Evolutionary conservation across 1,284 basidiomycete genomes (phyloP), one percentile per base, ranked within the genome.

Genomic region (Apiotrichum brassicae): DNA sequence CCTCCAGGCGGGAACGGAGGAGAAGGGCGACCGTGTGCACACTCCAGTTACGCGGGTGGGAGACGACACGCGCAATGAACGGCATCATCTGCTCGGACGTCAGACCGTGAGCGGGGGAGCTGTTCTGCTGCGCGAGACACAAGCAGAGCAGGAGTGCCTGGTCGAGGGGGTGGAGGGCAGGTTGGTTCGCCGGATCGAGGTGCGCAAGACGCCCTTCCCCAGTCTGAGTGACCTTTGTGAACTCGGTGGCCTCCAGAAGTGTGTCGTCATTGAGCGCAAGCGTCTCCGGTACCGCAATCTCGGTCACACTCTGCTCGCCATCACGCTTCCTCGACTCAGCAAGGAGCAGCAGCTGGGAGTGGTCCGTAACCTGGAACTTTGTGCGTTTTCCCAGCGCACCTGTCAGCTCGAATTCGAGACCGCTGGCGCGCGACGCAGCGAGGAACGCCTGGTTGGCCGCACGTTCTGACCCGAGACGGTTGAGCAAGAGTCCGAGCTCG

Each of bases 341-440:
- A 11, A 98, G 80, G n/a, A 99, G 77, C 28, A 98, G 85, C 38
- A 99, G 82, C 73, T 97, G 94, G 48, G 84, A 88, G 54, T 87
- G 77, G 41, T 90, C 87, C 46, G 77, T 81, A 57, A 86, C 78
- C 72, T 98, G 95, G 72, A 87, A 99, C 71, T 91, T 97, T 14
- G 95, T 99, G 53, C 88, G 80, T 75, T 87, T 93, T 22, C 95
- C 95, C 50, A 94, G 76, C 7, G 92, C 90, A 13, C 95, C 95
- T 0, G 89, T 92, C 53, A 98, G 78, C 73, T 93, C 87, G 70
- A 91, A 98, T 68, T 86, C 80, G 49, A 99, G 74, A 2, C 85
- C 85, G 22, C 85, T 87, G 38, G 82, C 79, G 46, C 79, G 78
- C 0, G 90, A 86, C 0, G 94, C 90, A 6, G 79, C 76, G 26